Evolutionary conservation across 495 filamentous ascomycete genomes (phyloP).

Genomic region (Penicilliopsis zonata): DNA sequence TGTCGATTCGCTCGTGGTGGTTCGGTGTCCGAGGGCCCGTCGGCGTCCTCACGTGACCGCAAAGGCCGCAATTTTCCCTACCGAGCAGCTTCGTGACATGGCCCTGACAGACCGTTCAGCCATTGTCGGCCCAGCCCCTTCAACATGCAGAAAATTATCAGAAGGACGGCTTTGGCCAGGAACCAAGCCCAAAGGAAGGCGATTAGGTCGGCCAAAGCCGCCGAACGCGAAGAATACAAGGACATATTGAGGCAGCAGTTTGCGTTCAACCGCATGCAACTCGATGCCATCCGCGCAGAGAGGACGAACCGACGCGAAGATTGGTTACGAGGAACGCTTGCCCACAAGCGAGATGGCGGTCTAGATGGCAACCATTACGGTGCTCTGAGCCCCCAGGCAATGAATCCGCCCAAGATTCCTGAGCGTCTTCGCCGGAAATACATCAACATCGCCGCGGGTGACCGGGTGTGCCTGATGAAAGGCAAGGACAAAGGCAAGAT

Average conservation of each 20-base stretch:
- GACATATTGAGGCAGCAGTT: slow-evolving; percentile 19
- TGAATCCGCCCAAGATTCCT: slow-evolving; percentile 25
- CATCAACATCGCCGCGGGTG: slow-evolving; percentile 53
- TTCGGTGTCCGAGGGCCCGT: background rate
- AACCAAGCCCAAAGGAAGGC: slow-evolving; percentile 42
- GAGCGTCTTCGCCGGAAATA: slow-evolving; percentile 38
- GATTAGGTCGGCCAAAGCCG: slow-evolving; percentile 30
- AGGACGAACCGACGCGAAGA: slow-evolving; percentile 45
- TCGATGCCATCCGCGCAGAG: slow-evolving; percentile 18
- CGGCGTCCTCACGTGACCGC: slow-evolving; percentile 1
- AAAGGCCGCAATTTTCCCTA: slow-evolving; percentile 28
- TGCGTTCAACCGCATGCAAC: slow-evolving; percentile 20
- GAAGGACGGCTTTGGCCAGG: slow-evolving; percentile 53
- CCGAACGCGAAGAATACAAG: slow-evolving; percentile 19
- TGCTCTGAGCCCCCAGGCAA: slow-evolving; percentile 27
- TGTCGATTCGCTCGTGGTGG: too few species aligned
- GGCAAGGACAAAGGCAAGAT: slow-evolving; percentile 76
- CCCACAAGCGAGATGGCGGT: slow-evolving; percentile 58
- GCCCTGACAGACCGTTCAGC: slow-evolving; percentile 7
- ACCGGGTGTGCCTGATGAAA: slow-evolving; percentile 67
- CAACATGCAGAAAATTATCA: slow-evolving; percentile 66
- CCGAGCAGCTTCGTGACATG: slow-evolving; percentile 8
- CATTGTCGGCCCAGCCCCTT: slow-evolving; percentile 18
- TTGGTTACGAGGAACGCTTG: slow-evolving; percentile 62
- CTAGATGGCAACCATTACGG: slow-evolving; percentile 34